A percentile compares a stretch with the other conserved stretches of the same genome.
Evolutionary conservation across 2,329 filamentous ascomycete species (phyloP).

Genomic region (Trichoderma harzianum): DNA sequence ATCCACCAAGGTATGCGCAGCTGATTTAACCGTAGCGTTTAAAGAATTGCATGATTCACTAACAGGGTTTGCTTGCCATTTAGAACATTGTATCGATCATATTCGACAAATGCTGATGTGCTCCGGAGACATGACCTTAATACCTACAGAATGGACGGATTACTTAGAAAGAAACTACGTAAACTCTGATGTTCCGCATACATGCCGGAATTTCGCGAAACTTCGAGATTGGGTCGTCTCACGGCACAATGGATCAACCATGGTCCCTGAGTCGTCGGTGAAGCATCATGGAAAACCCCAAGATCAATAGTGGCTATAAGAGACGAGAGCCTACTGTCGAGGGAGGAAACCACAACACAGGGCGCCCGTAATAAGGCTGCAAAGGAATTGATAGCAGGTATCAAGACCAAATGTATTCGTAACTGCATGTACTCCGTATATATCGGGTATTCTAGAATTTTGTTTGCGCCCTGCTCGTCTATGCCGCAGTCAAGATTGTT

Average conservation of each 20-base stretch:
- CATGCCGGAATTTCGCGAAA: not conserved
- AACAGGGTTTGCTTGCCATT: fast-evolving
- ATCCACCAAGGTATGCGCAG: not conserved
- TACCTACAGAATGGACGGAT: not conserved
- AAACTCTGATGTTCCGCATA: not conserved
- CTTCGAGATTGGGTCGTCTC: not conserved
- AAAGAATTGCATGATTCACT: not conserved
- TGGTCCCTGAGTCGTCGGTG: not conserved
- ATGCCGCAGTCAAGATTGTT: not conserved
- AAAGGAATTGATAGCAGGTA: not conserved
- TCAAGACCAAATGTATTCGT: constrained; percentile 4
- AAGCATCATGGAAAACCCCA: not conserved
- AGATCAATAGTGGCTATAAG: not conserved
- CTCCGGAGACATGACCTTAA: not conserved
- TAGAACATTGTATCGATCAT: not conserved
- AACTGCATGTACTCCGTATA: constrained; percentile 6
- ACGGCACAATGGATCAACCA: not conserved
- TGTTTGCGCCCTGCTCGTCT: constrained; percentile 2
- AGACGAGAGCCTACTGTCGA: too few species aligned
- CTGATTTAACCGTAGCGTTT: not conserved
- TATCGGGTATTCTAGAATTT: constrained; percentile 15
- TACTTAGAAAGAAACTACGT: not conserved
- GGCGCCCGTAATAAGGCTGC: too few species aligned
- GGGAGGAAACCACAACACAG: too few species aligned
- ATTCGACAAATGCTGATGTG: not conserved